Base-by-base conservation (phyloP, 768 basidiomycete species). In the Coprinopsis cinerea region DNA sequence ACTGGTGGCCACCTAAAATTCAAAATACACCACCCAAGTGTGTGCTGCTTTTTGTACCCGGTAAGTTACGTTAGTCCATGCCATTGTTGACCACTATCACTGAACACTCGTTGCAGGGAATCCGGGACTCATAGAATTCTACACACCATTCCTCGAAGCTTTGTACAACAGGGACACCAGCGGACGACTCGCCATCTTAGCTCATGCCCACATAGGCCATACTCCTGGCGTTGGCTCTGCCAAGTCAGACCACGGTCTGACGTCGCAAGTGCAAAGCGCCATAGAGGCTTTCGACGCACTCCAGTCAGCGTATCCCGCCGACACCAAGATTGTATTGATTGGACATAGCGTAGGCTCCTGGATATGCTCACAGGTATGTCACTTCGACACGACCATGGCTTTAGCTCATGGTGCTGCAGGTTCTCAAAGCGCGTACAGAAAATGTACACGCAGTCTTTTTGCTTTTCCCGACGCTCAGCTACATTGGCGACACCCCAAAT, bases 291-390 rank as follows among this genome's bases (percentile, higher is more conserved):
- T 85, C 4, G 76, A 82, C 40, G 64, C 70, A 15, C 53, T 79
- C 2, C 56, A 39, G 28, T 47, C 60, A 14, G 55, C 48, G n/a
- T 75, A 66, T 56, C 55, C 64, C 10, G 23, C 53, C n/a, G 53
- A 60, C 5, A 62, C 67, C 11, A 71, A 63, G 49, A 60, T 83
- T 23, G 61, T 83, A 15, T 20, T 85, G 0, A 60, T 75, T 18
- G 84, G 82, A 7, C 88, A 91, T 54, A 87, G 84, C 47, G 77
- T 90, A 13, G 88, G 88, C 1, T 66, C 78, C 1, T 92, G 87
- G 85, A 68, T 91, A 45, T 61, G 74, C 3, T 58, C 79, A 25
- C 78, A 88, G 69, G 83, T 78, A 28, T 55, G 66, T 56, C 28
- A 44, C 49, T 27, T 24, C 49, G 27, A 50, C 23, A 53, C 4